A percentile compares a stretch with the other conserved stretches of the same genome.
Evolutionary conservation across 2,329 filamentous ascomycete species (phyloP).

Genomic region (Curvularia hawaiiensis): DNA sequence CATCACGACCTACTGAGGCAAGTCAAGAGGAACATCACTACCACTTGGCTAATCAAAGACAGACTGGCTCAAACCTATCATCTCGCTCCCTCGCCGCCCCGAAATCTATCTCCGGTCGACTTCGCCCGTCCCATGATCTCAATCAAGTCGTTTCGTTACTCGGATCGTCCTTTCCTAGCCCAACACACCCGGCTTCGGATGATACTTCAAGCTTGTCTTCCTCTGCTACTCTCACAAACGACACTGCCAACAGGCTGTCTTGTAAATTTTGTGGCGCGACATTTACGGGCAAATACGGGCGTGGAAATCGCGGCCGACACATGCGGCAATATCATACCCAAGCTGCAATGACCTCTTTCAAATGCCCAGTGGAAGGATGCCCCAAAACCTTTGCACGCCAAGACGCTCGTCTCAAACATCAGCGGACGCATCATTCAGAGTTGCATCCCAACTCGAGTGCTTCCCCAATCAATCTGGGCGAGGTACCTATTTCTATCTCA

Average conservation of each 20-base stretch:
- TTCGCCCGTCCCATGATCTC: not conserved
- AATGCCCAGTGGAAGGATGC: conserved; percentile 12
- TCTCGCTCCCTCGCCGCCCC: not conserved
- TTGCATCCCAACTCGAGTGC: conserved; percentile 1
- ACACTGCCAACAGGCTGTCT: not conserved
- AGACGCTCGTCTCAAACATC: conserved; percentile 21
- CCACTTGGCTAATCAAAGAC: not conserved
- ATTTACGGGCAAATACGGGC: conserved; percentile 18
- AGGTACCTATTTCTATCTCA: not conserved
- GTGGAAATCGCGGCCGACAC: conserved; percentile 19
- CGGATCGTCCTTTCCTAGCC: not conserved
- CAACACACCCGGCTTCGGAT: not conserved
- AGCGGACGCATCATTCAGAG: conserved; percentile 14
- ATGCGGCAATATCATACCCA: conserved; percentile 13
- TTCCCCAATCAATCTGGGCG: not conserved
- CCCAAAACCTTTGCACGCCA: conserved; percentile 9
- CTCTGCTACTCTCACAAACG: not conserved
- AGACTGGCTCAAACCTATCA: not conserved
- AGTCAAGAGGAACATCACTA: not conserved
- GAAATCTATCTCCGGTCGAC: too few relatives aligned
- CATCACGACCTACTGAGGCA: not conserved
- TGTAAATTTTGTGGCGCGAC: conserved; percentile 10
- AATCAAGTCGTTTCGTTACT: too few relatives aligned
- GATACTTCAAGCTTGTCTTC: not conserved
- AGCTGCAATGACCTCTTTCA: not conserved